Conservation (phyloP, 129 eudicot species). For the Helianthus tuberosus region DNA sequence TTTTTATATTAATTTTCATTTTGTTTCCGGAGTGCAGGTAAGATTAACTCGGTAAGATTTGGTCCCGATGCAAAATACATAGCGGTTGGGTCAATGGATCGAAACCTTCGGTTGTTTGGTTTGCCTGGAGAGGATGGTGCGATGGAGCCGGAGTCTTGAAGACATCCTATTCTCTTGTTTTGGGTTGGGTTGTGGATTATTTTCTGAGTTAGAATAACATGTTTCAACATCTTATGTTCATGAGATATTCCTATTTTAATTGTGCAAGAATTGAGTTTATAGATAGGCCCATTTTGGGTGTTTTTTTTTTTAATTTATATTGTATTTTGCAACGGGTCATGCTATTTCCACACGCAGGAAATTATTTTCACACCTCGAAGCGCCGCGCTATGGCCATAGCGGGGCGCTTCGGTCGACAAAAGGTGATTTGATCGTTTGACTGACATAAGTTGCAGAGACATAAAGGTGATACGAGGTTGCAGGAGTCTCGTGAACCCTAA, state of each 20-base stretch:
- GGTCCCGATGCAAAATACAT: conserved; percentile 92
- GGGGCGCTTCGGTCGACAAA: no score
- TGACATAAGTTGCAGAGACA: no score
- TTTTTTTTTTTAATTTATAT: neutral
- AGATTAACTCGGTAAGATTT: conserved; percentile 62
- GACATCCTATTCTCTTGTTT: neutral
- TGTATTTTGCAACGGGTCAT: neutral
- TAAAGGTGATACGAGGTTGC: no score
- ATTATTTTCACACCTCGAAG: no score
- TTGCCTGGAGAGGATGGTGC: conserved; percentile 65
- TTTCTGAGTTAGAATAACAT: neutral
- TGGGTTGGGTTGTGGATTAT: neutral
- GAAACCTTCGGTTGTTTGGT: conserved; percentile 85
- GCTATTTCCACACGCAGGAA: no score
- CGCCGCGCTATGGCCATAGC: no score
- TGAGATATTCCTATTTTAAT: neutral
- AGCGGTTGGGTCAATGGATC: conserved; percentile 94
- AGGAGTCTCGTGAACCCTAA: no score
- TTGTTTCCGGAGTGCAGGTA: conserved; percentile 52
- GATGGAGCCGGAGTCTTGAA: conserved; percentile 45
- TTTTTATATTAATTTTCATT: neutral
- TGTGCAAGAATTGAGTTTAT: neutral
- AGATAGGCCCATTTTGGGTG: neutral
- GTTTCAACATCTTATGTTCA: neutral
- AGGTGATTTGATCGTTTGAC: no score